Conservation (phyloP, 2,329 filamentous ascomycete species). For the Microsporum audouinii region DNA sequence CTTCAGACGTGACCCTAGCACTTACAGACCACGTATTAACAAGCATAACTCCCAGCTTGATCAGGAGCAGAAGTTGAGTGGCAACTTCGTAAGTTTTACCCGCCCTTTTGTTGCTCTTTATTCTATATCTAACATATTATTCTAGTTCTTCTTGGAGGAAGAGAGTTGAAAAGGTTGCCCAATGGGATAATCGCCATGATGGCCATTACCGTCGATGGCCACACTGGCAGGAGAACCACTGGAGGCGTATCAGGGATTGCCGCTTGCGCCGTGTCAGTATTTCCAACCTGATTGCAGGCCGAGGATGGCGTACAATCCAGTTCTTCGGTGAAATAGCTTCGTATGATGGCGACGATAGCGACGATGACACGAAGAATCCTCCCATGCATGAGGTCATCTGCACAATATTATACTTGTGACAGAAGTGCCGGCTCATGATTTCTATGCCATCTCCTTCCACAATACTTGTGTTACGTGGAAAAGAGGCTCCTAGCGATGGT, state of each 20-base stretch:
- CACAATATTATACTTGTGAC: neutral
- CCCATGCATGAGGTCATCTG: neutral
- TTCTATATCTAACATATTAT: slow-evolving; percentile 6
- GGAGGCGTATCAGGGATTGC: slow-evolving; percentile 19
- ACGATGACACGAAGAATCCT: neutral
- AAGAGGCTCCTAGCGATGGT: neutral
- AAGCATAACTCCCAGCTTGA: slow-evolving; percentile 92
- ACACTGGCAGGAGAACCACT: slow-evolving; percentile 21
- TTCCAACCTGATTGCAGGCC: neutral
- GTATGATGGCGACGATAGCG: neutral
- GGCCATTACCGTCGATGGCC: slow-evolving; percentile 29
- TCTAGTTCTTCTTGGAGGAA: slow-evolving; percentile 90
- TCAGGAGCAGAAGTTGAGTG: slow-evolving; percentile 86
- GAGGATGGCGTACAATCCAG: neutral
- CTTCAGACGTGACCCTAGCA: slow-evolving; percentile 94
- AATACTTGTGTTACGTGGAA: neutral
- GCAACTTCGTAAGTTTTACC: slow-evolving; percentile 66
- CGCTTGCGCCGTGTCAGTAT: neutral
- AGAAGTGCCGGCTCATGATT: neutral
- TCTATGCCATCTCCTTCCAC: neutral
- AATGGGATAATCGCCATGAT: slow-evolving; percentile 30
- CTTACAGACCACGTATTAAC: slow-evolving; percentile 96
- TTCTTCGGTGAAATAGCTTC: neutral
- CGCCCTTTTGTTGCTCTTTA: neutral
- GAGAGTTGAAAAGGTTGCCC: slow-evolving; percentile 54